phyloP scores from a whole-genome alignment of 169 alveolate species.

The Miamiensis avidus region DNA sequence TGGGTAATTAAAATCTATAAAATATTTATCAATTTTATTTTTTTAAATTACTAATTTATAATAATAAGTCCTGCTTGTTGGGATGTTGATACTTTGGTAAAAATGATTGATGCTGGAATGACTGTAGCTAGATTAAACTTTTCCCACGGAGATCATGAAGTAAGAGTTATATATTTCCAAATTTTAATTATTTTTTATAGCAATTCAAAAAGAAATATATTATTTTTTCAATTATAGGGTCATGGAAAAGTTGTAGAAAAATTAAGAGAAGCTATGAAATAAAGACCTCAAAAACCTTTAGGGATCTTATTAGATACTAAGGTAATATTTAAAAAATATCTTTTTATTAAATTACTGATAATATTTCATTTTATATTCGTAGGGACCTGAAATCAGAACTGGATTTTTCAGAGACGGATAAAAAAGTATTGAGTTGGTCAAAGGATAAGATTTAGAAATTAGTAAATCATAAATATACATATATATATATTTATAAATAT shows the following conservation, averaged over 20 bases:
- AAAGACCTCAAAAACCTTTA: constrained; percentile 91
- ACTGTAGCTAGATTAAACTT: constrained; percentile 97
- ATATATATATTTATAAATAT: no score
- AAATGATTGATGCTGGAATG: constrained; percentile 96
- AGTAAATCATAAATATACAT: no score
- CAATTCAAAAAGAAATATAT: background rate
- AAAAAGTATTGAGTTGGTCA: constrained; percentile 86
- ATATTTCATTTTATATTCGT: background rate
- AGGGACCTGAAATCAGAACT: constrained; percentile 99
- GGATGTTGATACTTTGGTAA: constrained; percentile 90
- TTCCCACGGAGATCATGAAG: constrained; percentile 98
- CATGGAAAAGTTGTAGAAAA: constrained; percentile 88
- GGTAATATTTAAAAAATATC: background rate
- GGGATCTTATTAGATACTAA: constrained; percentile 98
- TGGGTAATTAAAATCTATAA: constrained; percentile 74
- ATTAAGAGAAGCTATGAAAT: constrained; percentile 91
- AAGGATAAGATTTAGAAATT: constrained; percentile 92
- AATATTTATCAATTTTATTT: no score
- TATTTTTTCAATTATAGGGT: constrained; percentile 36
- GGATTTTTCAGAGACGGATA: constrained; percentile 93
- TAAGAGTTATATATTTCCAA: background rate
- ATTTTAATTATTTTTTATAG: background rate
- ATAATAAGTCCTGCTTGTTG: constrained; percentile 89
- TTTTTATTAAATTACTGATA: background rate
- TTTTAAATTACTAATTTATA: background rate